Conservation (phyloP, 2,329 filamentous ascomycete species). For the Onygenales sp. region DNA sequence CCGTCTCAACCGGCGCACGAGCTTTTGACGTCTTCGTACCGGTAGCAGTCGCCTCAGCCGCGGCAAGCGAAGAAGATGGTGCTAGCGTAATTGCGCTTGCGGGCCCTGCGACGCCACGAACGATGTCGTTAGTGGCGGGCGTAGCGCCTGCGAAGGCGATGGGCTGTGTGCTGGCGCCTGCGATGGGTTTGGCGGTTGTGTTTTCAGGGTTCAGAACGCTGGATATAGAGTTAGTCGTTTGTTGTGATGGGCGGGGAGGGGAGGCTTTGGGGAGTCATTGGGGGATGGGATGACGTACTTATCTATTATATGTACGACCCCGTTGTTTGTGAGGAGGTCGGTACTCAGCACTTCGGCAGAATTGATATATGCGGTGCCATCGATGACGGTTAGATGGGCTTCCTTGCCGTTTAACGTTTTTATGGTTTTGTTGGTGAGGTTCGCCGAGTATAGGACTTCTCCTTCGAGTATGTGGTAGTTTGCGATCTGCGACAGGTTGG, state of each 20-base stretch:
- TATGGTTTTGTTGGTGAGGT: slow-evolving; percentile 31
- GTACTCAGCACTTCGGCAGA: slow-evolving; percentile 41
- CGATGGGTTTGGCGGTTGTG: slow-evolving; percentile 34
- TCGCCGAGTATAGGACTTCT: slow-evolving; percentile 44
- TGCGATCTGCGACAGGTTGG: slow-evolving; percentile 45
- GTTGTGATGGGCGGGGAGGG: neutral
- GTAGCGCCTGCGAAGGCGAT: slow-evolving; percentile 46
- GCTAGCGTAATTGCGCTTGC: slow-evolving; percentile 25
- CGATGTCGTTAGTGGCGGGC: slow-evolving; percentile 39
- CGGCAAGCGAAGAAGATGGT: slow-evolving; percentile 18
- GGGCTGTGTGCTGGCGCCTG: slow-evolving; percentile 34
- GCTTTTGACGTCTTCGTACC: slow-evolving; percentile 23
- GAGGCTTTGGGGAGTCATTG: neutral
- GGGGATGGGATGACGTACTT: slow-evolving; percentile 29
- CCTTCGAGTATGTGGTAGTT: slow-evolving; percentile 55
- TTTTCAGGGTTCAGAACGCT: slow-evolving; percentile 51
- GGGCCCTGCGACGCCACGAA: slow-evolving; percentile 41
- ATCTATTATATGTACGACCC: slow-evolving; percentile 51
- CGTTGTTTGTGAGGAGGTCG: slow-evolving; percentile 45
- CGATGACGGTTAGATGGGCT: slow-evolving; percentile 36
- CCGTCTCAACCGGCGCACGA: slow-evolving; percentile 24
- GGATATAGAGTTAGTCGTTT: neutral
- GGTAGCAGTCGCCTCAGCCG: neutral
- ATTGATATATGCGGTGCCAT: slow-evolving; percentile 40
- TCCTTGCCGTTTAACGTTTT: slow-evolving; percentile 36